Percentiles rank a stretch among this genome's conserved stretches.
These are phyloP conservation scores for Metschnikowia dekortorum DNA, from an alignment of 805 yeast species.

Conservation along the genomic window DNA sequence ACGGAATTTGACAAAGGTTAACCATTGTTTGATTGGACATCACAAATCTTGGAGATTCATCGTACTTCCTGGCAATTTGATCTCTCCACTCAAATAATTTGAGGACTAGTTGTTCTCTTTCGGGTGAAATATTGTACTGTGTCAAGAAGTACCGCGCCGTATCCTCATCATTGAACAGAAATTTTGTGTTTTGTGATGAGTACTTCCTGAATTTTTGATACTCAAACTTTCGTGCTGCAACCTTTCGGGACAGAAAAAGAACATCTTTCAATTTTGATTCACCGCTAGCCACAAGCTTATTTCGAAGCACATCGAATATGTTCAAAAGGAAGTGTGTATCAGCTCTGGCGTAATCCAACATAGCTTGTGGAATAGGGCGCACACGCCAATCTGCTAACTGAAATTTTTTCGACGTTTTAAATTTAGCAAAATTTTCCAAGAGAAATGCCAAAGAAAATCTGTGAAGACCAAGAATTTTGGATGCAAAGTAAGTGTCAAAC, in stretches of 20 bases:
- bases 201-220: slow-evolving; percentile 60
- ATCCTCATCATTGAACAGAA: slow-evolving; percentile 45
- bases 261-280: slow-evolving; percentile 54
- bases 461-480: slow-evolving; percentile 73
- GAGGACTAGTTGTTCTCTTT: slow-evolving; percentile 52
- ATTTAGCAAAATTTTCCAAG: slow-evolving; percentile 73
- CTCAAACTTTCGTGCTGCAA: slow-evolving; percentile 79
- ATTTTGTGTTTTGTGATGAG: slow-evolving; percentile 17
- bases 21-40: slow-evolving; percentile 79
- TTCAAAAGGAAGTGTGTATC: slow-evolving; percentile 89
- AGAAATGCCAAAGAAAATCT: slow-evolving; percentile 80
- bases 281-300: slow-evolving; percentile 43
- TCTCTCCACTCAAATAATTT: slow-evolving; percentile 84
- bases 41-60: slow-evolving; percentile 79
- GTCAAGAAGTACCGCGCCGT: slow-evolving; percentile 48
- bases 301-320: slow-evolving; percentile 71
- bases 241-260: slow-evolving; percentile 68
- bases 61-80: slow-evolving; percentile 61
- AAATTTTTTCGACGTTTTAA: slow-evolving; percentile 87
- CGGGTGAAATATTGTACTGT: slow-evolving; percentile 59
- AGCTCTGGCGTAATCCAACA: slow-evolving; percentile 85
- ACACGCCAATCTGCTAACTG: slow-evolving; percentile 96
- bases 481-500: slow-evolving; percentile 91
- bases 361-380: slow-evolving; percentile 72
- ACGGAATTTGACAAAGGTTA: slow-evolving; percentile 47